A percentile compares a stretch with the other conserved stretches of the same genome.
These are phyloP conservation scores for Alternaria dauci DNA, from an alignment of 2,329 filamentous ascomycete genomes.

Conservation along the genomic window DNA sequence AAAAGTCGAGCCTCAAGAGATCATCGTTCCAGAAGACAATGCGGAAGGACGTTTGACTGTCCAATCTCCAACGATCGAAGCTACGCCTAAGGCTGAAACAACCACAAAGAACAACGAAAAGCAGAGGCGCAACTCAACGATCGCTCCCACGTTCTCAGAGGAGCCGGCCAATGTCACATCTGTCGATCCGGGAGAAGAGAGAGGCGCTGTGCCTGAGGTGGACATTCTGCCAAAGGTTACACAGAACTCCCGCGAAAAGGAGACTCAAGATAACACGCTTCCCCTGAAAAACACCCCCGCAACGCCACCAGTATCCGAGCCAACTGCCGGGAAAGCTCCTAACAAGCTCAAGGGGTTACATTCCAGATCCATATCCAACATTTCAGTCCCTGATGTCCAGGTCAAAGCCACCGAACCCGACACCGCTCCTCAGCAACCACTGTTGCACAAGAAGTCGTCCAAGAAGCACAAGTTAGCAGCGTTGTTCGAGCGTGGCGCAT, in stretches of 20 bases:
- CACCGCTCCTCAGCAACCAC: constrained; percentile 13
- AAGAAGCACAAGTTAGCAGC: constrained; percentile 50
- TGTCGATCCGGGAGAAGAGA: constrained; percentile 1
- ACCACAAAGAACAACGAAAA: constrained; percentile 27
- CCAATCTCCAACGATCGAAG: not conserved
- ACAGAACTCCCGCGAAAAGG: not conserved
- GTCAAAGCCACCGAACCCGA: not conserved
- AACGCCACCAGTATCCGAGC: constrained; percentile 9
- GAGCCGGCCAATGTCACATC: not conserved
- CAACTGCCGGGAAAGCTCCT: not conserved
- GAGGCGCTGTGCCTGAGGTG: not conserved
- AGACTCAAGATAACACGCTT: not conserved
- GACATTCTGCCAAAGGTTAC: not conserved
- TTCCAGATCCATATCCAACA: constrained; percentile 24
- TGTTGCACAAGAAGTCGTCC: constrained; percentile 48
- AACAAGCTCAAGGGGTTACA: constrained; percentile 30
- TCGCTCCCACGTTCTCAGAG: constrained; percentile 6
- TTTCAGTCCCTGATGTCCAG: not conserved
- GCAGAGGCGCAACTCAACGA: constrained; percentile 29
- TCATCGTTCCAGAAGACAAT: not conserved
- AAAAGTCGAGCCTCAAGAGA: not conserved
- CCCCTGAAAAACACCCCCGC: constrained; percentile 7
- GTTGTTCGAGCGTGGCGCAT: constrained; percentile 41
- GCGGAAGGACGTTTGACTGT: not conserved
- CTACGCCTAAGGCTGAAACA: constrained; percentile 8